Evolutionary conservation across 2,329 filamentous ascomycete genomes (phyloP), one percentile per base, ranked within the genome.

Genomic region (Parafenestella ontariensis): DNA sequence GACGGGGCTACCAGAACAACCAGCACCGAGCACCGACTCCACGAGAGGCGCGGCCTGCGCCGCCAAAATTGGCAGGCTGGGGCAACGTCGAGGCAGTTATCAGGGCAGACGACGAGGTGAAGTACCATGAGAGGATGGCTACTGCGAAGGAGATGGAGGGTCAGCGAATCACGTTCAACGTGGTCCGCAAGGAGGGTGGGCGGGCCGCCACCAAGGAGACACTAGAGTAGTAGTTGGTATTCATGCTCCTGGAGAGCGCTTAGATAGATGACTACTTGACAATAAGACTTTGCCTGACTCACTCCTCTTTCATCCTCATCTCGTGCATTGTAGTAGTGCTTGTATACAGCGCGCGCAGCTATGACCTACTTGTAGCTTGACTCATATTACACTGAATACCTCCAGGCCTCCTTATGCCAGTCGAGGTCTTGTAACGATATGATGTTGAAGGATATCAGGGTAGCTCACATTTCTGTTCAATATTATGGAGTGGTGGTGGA

Each of bases 181-280:
- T 54, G 36, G 51, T 34, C 5, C 51, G 54, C 48, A 60, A 52
- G 50, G 21, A 42, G 13, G 28, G 18, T 39, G 36, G 52, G 3
- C 8, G 51, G n/a, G 46, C 39, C 10, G 29, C 51, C 11, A 49
- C 31, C 1, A 24, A 54, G 20, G 55, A 58, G 39, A 52, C 21
- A 15, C 11, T 54, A 0, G 47, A 54, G 20, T 49, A 51, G 50
- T n/a, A 9, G 23, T 5, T 3, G 20, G 23, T 26, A 5, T 26
- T n/a, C 11, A 7, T 31, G 8, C 11, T 3, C 7, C 7, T 31
- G 28, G 28, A 5, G 7, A 31, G 8, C 9, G 28, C 8, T 11
- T n/a, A n/a, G 8, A 3, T 13, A 10, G 28, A 31, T 31, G 11
- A 31, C 7, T 10, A 3, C 28, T 31, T 10, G 24, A 31, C 7